These are phyloP conservation scores for Orbilia oligospora DNA, from an alignment of 2,329 filamentous ascomycete genomes.

Conservation along the genomic window DNA sequence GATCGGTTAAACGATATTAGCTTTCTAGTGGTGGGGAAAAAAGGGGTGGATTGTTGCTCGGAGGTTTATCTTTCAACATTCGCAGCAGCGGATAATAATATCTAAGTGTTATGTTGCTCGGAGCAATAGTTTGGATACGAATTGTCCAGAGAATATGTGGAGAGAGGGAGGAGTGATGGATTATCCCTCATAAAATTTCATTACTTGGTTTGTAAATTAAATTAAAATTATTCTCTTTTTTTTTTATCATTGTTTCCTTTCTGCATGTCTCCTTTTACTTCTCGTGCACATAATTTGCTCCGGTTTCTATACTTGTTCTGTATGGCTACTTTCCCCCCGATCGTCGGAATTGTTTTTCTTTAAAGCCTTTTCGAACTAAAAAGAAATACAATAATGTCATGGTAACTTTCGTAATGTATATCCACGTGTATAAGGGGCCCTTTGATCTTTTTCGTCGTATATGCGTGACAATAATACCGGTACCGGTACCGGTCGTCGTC, in stretches of 20 bases:
- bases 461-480: no score
- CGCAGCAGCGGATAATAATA: neutral
- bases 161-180: constrained; percentile 20
- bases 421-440: neutral
- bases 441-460: no score
- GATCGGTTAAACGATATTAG: constrained; percentile 61
- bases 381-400: constrained; percentile 41
- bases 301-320: constrained; percentile 15
- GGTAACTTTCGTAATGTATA: constrained; percentile 25
- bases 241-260: constrained; percentile 8
- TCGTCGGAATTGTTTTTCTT: constrained; percentile 28
- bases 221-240: constrained; percentile 45
- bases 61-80: constrained; percentile 14
- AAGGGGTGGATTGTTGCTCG: constrained; percentile 11
- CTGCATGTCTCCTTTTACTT: constrained; percentile 26
- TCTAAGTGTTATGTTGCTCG: neutral
- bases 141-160: neutral
- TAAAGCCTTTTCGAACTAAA: constrained; percentile 17
- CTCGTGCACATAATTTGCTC: constrained; percentile 53
- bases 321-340: constrained; percentile 7
- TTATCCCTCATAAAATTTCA: constrained; percentile 44
- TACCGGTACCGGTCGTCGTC: no score
- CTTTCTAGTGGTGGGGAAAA: neutral
- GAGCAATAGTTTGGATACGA: constrained; percentile 17
- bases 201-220: constrained; percentile 60